phyloP scores from a whole-genome alignment of 1,284 basidiomycete genomes.

The Ceratobasidium sp. region DNA sequence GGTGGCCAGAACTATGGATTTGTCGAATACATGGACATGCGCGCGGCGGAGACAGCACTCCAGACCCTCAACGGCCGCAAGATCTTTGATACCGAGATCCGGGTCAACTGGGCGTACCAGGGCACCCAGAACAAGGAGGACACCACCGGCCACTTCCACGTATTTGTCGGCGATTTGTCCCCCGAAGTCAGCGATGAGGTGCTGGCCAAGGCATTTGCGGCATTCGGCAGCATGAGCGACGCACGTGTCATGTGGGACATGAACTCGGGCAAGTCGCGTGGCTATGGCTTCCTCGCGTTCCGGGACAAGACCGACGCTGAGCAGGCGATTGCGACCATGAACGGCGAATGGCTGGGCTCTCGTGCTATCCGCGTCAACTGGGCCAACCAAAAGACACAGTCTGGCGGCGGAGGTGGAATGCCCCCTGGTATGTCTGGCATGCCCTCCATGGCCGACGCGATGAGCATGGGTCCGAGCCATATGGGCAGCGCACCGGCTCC shows the following conservation, averaged over 20 bases:
- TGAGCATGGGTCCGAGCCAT: conserved; percentile 27
- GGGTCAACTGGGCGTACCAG: conserved; percentile 98
- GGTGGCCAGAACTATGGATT: conserved; percentile 98
- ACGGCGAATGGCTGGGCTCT: conserved; percentile 98
- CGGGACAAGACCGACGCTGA: conserved; percentile 97
- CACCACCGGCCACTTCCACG: conserved; percentile 93
- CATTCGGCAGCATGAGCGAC: conserved; percentile 93
- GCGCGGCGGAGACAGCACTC: conserved; percentile 93
- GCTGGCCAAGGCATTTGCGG: conserved; percentile 91
- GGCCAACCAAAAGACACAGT: conserved; percentile 97
- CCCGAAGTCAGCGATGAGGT: conserved; percentile 99
- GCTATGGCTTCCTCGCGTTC: conserved; percentile 93
- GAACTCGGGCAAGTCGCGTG: conserved; percentile 97
- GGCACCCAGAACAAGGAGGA: conserved; percentile 96
- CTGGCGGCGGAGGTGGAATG: conserved; percentile 50
- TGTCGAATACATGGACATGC: conserved; percentile 97
- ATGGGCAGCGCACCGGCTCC: conserved; percentile 68
- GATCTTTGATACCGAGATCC: conserved; percentile 97
- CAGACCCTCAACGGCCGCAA: conserved; percentile 97
- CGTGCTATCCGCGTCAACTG: conserved; percentile 99
- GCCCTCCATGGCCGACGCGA: conserved; percentile 34
- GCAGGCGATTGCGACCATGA: conserved; percentile 98
- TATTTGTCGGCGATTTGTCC: conserved; percentile 97
- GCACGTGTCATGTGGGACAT: conserved; percentile 99
- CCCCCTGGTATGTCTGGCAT: conserved; percentile 41